These are phyloP conservation scores for Chenopodium berlandieri DNA, from an alignment of 148 eudicot species.

Conservation along the genomic window DNA sequence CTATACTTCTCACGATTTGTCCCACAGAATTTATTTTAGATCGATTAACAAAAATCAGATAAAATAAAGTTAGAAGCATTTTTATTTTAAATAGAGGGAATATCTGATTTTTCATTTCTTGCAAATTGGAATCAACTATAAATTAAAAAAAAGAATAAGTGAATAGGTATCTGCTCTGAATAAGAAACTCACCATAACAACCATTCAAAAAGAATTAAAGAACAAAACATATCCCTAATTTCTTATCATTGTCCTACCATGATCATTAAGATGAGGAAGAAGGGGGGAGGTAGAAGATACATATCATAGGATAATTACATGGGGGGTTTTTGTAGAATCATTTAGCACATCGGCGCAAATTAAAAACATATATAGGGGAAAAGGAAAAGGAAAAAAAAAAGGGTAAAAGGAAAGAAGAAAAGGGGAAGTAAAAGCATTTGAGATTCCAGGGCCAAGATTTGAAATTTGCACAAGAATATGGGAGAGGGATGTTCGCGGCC, in stretches of 20 bases:
- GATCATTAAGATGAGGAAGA: constrained; percentile 5
- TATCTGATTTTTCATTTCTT: background rate
- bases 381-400: background rate
- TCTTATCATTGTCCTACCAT: constrained; percentile 24
- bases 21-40: too few relatives aligned
- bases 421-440: constrained; percentile 13
- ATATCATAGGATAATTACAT: constrained; percentile 40
- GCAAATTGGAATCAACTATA: background rate
- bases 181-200: constrained; percentile 16
- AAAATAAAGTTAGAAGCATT: too few relatives aligned
- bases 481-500: background rate
- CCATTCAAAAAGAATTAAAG: constrained; percentile 14
- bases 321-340: constrained; percentile 24
- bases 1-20: too few relatives aligned
- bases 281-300: constrained; percentile 22
- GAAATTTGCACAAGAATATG: constrained; percentile 35
- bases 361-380: constrained; percentile 26
- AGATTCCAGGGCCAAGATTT: constrained; percentile 25
- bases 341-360: constrained; percentile 15
- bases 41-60: too few relatives aligned
- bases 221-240: constrained; percentile 21
- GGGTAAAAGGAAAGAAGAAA: background rate
- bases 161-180: constrained; percentile 7
- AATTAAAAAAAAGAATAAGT: background rate
- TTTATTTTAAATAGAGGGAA: too few relatives aligned